A percentile compares a stretch with the other conserved stretches of the same genome.
These are phyloP conservation scores for Thuja plicata DNA, from an alignment of 83 land plant species.

Conservation along the genomic window DNA sequence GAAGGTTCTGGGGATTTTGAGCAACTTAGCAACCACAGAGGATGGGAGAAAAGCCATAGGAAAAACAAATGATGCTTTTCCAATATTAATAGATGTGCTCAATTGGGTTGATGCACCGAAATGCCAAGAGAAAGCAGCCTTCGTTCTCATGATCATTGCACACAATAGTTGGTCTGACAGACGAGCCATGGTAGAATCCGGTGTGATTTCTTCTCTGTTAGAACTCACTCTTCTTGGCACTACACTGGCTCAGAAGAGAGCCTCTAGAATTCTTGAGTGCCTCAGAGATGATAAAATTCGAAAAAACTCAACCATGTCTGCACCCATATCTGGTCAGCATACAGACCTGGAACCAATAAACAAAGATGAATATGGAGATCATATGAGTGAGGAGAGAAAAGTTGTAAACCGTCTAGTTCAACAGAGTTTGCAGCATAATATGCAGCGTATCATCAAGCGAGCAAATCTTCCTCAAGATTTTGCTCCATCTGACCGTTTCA, in stretches of 20 bases:
- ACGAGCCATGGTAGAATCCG: constrained; percentile 70
- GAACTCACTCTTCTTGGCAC: constrained; percentile 82
- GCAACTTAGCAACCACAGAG: constrained; percentile 59
- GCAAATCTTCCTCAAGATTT: constrained; percentile 74
- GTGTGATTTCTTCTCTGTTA: constrained; percentile 59
- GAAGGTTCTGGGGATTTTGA: constrained; percentile 43
- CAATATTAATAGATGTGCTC: constrained; percentile 68
- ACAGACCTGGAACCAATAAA: constrained; percentile 28
- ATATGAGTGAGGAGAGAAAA: constrained; percentile 62
- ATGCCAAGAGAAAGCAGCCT: constrained; percentile 87
- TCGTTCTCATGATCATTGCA: constrained; percentile 85
- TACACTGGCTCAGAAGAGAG: constrained; percentile 84
- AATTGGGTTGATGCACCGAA: constrained; percentile 67
- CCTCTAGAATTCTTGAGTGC: constrained; percentile 77
- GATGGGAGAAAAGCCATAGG: constrained; percentile 65
- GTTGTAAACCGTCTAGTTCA: constrained; percentile 83
- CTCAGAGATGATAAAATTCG: constrained; percentile 61
- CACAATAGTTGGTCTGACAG: constrained; percentile 69
- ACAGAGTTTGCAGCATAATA: constrained; percentile 87
- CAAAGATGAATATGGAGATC: constrained; percentile 22
- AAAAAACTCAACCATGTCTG: constrained; percentile 44
- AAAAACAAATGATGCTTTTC: constrained; percentile 31
- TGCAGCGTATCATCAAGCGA: constrained; percentile 75
- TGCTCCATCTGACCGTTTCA: constrained; percentile 54
- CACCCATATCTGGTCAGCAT: constrained; percentile 42